Percentiles rank a stretch among this genome's conserved stretches.
These are phyloP conservation scores for Leptodontidium sp. DNA, from an alignment of 2,329 filamentous ascomycete genomes.

Conservation along the genomic window DNA sequence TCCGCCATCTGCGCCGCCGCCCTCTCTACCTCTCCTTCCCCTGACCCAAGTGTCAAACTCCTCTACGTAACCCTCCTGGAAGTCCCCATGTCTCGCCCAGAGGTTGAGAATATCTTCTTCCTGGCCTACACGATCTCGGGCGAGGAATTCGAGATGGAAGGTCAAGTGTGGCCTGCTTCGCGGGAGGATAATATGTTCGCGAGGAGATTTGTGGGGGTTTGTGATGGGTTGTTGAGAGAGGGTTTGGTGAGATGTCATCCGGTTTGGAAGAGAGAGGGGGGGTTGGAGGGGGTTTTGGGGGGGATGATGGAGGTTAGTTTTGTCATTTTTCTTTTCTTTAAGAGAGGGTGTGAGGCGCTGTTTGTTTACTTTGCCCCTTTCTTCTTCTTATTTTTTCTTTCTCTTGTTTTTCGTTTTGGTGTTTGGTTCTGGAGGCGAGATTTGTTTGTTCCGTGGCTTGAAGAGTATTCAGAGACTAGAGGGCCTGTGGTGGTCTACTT, in stretches of 20 bases:
- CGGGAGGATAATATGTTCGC: constrained; percentile 47
- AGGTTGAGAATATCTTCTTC: constrained; percentile 45
- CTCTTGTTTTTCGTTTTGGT: neutral
- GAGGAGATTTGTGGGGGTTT: constrained; percentile 47
- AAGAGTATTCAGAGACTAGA: too few relatives aligned
- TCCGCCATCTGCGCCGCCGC: constrained; percentile 36
- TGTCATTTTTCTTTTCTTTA: neutral
- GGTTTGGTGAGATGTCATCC: constrained; percentile 48
- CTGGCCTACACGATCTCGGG: constrained; percentile 52
- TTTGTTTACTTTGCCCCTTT: too few relatives aligned
- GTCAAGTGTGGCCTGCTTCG: constrained; percentile 28
- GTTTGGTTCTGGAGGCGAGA: neutral
- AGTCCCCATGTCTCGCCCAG: constrained; percentile 28
- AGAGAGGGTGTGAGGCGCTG: too few relatives aligned
- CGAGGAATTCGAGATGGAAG: constrained; percentile 43
- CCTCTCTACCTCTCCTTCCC: constrained; percentile 29
- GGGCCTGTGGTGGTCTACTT: neutral
- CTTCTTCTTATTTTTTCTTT: neutral
- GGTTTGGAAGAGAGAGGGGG: constrained; percentile 24
- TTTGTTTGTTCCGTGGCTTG: neutral
- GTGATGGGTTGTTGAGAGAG: constrained; percentile 45
- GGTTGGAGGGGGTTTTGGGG: constrained; percentile 24
- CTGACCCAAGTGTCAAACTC: constrained; percentile 49
- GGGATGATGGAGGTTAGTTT: constrained; percentile 28
- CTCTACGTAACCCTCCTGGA: constrained; percentile 62